Conservation (phyloP, 768 basidiomycete species). For the Rhizopogon vulgaris region DNA sequence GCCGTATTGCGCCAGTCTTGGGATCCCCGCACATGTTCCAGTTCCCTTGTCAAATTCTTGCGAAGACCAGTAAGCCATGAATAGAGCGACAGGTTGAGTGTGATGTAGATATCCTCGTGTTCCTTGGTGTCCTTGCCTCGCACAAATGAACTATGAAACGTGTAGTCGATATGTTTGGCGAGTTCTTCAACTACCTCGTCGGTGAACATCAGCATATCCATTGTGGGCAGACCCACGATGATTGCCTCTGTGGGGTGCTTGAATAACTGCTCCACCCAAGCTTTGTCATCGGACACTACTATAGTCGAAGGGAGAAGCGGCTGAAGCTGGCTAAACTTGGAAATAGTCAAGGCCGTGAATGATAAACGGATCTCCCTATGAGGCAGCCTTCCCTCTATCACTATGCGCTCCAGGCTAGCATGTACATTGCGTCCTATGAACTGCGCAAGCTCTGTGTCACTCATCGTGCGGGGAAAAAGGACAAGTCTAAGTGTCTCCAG, state of each 20-base stretch:
- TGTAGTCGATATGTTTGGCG: slow-evolving; percentile 47
- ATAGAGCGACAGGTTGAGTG: slow-evolving; percentile 76
- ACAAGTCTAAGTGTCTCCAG: slow-evolving; percentile 61
- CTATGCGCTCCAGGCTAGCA: slow-evolving; percentile 63
- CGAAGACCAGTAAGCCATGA: slow-evolving; percentile 75
- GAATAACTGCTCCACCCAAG: slow-evolving; percentile 58
- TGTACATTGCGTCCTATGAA: slow-evolving; percentile 63
- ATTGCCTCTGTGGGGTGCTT: slow-evolving; percentile 61
- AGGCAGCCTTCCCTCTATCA: slow-evolving; percentile 43
- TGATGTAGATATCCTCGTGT: slow-evolving; percentile 77
- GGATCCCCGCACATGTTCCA: slow-evolving; percentile 64
- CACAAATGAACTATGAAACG: slow-evolving; percentile 67
- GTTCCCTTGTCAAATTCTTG: slow-evolving; percentile 69
- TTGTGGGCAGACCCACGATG: slow-evolving; percentile 76
- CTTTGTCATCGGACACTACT: slow-evolving; percentile 34
- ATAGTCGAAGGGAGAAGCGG: slow-evolving; percentile 39
- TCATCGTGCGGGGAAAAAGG: slow-evolving; percentile 75
- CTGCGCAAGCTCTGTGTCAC: slow-evolving; percentile 71
- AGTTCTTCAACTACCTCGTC: slow-evolving; percentile 46
- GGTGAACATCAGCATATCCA: slow-evolving; percentile 77
- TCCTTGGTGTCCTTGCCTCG: slow-evolving; percentile 46
- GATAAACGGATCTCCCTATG: slow-evolving; percentile 64
- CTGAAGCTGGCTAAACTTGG: slow-evolving; percentile 59
- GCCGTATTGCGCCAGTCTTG: slow-evolving; percentile 46
- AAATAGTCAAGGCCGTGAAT: slow-evolving; percentile 73